These are phyloP conservation scores for Suillus paluster DNA, from an alignment of 768 basidiomycete genomes.

Conservation along the genomic window DNA sequence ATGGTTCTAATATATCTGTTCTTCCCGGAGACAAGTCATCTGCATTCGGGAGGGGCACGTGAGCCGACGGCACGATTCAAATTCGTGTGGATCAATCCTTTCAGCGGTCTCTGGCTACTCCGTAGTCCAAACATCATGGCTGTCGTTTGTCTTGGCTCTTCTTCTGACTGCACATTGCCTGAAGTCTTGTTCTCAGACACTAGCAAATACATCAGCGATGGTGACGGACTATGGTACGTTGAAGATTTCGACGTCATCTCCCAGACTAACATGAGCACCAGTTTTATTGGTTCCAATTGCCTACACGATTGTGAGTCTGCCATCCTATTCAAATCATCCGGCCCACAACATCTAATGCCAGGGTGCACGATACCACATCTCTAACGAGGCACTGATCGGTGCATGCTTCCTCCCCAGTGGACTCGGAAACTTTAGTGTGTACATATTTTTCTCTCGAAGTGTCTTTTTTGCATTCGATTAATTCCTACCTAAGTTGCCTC, in stretches of 20 bases:
- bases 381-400: constrained; percentile 60
- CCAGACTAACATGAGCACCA: constrained; percentile 5
- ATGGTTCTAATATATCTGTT: constrained; percentile 43
- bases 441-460: not conserved
- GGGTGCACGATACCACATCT: constrained; percentile 60
- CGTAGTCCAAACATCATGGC: constrained; percentile 58
- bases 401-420: constrained; percentile 65
- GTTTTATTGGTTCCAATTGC: constrained; percentile 57
- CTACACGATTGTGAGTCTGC: constrained; percentile 56
- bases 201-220: constrained; percentile 37
- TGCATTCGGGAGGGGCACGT: constrained; percentile 37
- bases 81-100: constrained; percentile 55
- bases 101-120: constrained; percentile 50
- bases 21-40: constrained; percentile 67
- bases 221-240: constrained; percentile 47
- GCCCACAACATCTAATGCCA: constrained; percentile 22
- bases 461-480: not conserved
- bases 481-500: constrained; percentile 49
- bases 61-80: not conserved
- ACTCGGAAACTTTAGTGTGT: constrained; percentile 60
- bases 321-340: not conserved
- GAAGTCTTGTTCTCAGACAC: constrained; percentile 25
- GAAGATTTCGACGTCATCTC: not conserved
- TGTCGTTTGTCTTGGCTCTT: constrained; percentile 43
- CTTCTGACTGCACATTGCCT: not conserved